Conservation (phyloP, 1,284 basidiomycete genomes). For the Ceratobasidium sp. region DNA sequence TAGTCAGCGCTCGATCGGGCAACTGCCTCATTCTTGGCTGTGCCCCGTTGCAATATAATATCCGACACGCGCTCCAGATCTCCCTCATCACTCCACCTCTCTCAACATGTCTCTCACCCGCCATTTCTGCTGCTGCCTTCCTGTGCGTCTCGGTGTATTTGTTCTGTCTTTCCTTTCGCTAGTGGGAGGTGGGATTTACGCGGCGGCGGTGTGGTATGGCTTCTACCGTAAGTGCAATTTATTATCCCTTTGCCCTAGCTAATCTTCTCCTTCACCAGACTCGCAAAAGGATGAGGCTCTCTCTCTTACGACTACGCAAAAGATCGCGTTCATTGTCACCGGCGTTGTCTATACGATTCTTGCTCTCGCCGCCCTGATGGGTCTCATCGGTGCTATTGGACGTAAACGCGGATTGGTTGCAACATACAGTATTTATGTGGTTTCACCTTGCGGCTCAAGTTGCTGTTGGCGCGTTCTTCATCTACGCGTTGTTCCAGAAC, state of each 20-base stretch:
- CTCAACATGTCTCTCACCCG: slow-evolving; percentile 30
- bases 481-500: slow-evolving; percentile 58
- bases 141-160: slow-evolving; percentile 65
- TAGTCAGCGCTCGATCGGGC: no score
- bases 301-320: slow-evolving; percentile 16
- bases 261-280: not conserved
- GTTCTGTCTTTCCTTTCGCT: slow-evolving; percentile 60
- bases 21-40: no score
- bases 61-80: no score
- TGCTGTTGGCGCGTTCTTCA: slow-evolving; percentile 56
- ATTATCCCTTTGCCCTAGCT: not conserved
- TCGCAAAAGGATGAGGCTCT: not conserved
- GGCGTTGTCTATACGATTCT: slow-evolving; percentile 15
- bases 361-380: slow-evolving; percentile 48
- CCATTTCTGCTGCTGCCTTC: slow-evolving; percentile 66
- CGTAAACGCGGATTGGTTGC: slow-evolving; percentile 65
- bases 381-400: slow-evolving; percentile 62
- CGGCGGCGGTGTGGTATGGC: slow-evolving; percentile 21
- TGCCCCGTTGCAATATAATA: no score
- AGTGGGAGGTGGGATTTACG: slow-evolving; percentile 56
- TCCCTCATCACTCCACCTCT: no score
- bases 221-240: not conserved
- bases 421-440: slow-evolving; percentile 57
- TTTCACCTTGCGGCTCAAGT: slow-evolving; percentile 61
- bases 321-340: slow-evolving; percentile 28